Percentiles rank a stretch among this genome's conserved stretches.
Evolutionary conservation across 441 rosid genomes (phyloP).

Genomic region (Monsonia emarginata): DNA sequence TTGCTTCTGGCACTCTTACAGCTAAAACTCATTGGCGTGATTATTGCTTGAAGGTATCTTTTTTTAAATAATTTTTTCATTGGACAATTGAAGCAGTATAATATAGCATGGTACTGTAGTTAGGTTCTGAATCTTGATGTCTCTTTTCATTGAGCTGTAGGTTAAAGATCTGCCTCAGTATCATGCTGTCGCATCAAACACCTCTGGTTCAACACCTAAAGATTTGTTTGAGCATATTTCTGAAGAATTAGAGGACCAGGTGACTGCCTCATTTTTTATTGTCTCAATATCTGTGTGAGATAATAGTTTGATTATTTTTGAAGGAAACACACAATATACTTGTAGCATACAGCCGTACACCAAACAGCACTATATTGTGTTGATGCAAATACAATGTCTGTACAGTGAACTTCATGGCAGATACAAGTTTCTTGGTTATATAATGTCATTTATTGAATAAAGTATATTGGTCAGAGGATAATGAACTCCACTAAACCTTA

Average conservation of each 20-base stretch:
- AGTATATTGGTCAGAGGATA: not conserved
- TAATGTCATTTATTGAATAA: not conserved
- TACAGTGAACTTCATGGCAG: not conserved
- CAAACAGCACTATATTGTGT: not conserved
- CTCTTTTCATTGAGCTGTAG: conserved; percentile 29
- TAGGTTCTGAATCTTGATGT: not conserved
- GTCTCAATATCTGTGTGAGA: not conserved
- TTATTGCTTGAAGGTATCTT: conserved; percentile 65
- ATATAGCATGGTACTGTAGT: not conserved
- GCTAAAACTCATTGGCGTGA: conserved; percentile 84
- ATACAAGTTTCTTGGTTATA: not conserved
- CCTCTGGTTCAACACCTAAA: conserved; percentile 82
- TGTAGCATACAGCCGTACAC: not conserved
- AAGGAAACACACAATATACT: not conserved
- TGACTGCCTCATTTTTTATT: conserved; percentile 13
- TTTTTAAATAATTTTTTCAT: conserved; percentile 1
- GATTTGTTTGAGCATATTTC: conserved; percentile 85
- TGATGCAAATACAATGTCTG: not conserved
- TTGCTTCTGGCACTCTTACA: conserved; percentile 58
- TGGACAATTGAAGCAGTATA: not conserved
- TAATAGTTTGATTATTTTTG: not conserved
- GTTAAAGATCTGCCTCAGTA: conserved; percentile 74
- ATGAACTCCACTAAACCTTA: not conserved
- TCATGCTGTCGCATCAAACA: conserved; percentile 77
- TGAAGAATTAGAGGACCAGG: conserved; percentile 83